phyloP scores from a whole-genome alignment of 306 rosid species.

The Amphicarpaea edgeworthii region DNA sequence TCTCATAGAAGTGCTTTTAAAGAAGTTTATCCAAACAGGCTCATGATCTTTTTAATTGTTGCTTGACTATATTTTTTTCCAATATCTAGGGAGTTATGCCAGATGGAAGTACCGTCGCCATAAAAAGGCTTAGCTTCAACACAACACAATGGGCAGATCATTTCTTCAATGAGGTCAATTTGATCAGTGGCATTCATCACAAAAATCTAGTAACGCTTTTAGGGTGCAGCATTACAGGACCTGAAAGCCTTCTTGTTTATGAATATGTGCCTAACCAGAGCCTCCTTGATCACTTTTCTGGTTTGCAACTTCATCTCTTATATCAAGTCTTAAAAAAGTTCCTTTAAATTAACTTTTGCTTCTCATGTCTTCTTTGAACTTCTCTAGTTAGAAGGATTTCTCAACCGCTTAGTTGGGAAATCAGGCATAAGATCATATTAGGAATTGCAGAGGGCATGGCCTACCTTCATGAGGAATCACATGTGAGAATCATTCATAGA shows the following conservation, averaged over 20 bases:
- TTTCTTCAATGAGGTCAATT: slow-evolving; percentile 56
- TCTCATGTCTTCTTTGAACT: neutral
- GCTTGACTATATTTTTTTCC: neutral
- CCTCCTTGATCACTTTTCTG: slow-evolving; percentile 64
- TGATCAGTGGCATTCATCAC: slow-evolving; percentile 54
- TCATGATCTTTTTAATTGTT: too few relatives aligned
- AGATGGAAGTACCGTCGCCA: slow-evolving; percentile 45
- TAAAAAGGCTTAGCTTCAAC: slow-evolving; percentile 69
- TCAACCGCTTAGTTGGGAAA: slow-evolving; percentile 47
- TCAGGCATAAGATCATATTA: slow-evolving; percentile 40
- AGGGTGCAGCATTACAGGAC: slow-evolving; percentile 82
- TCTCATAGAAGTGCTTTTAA: too few relatives aligned
- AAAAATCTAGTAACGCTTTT: slow-evolving; percentile 62
- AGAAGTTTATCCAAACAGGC: too few relatives aligned
- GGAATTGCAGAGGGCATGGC: slow-evolving; percentile 75
- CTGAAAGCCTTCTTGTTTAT: slow-evolving; percentile 81
- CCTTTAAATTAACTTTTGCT: slow-evolving; percentile 10
- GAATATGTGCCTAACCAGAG: slow-evolving; percentile 73
- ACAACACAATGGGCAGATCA: slow-evolving; percentile 58
- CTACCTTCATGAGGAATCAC: slow-evolving; percentile 71
- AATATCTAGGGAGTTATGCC: slow-evolving; percentile 68
- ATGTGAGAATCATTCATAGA: slow-evolving; percentile 70
- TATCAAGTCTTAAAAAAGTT: neutral
- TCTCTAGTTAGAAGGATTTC: slow-evolving; percentile 37
- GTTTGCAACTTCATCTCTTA: slow-evolving; percentile 48